Percentiles rank a stretch among this genome's conserved stretches.
Conservation (phyloP, 495 filamentous ascomycete species). For the Lasiosphaeris hirsuta region DNA sequence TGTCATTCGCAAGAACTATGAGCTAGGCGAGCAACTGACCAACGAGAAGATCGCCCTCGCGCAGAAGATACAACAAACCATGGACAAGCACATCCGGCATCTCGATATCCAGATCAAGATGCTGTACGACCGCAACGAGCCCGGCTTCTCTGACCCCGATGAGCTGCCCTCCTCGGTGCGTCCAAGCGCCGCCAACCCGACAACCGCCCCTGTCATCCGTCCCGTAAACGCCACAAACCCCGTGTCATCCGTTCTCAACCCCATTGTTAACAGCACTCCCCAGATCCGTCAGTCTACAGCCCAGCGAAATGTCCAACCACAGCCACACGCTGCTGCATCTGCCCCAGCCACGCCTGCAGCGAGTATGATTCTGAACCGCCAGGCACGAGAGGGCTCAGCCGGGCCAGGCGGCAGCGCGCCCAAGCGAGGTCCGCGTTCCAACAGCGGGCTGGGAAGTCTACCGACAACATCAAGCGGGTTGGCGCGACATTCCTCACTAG, state of each 20-base stretch:
- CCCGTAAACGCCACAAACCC: conserved; percentile 36
- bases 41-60: conserved; percentile 82
- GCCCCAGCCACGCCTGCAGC: conserved; percentile 66
- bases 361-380: conserved; percentile 57
- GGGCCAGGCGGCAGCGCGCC: conserved; percentile 58
- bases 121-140: conserved; percentile 71
- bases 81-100: conserved; percentile 86
- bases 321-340: conserved; percentile 46
- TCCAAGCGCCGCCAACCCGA: conserved; percentile 48
- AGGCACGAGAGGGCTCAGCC: conserved; percentile 71
- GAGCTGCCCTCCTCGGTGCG: conserved; percentile 74
- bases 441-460: conserved; percentile 59
- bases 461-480: conserved; percentile 70
- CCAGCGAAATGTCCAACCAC: conserved; percentile 38
- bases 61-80: conserved; percentile 69
- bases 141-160: conserved; percentile 69
- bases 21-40: conserved; percentile 67
- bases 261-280: conserved; percentile 45
- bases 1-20: conserved; percentile 67
- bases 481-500: conserved; percentile 73
- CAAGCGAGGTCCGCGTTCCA: conserved; percentile 71
- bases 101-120: conserved; percentile 84
- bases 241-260: conserved; percentile 47
- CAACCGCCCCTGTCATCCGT: conserved; percentile 37
- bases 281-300: conserved; percentile 27